Evolutionary conservation across 768 basidiomycete species (phyloP).

Genomic region (Dacryopinax spathularia): DNA sequence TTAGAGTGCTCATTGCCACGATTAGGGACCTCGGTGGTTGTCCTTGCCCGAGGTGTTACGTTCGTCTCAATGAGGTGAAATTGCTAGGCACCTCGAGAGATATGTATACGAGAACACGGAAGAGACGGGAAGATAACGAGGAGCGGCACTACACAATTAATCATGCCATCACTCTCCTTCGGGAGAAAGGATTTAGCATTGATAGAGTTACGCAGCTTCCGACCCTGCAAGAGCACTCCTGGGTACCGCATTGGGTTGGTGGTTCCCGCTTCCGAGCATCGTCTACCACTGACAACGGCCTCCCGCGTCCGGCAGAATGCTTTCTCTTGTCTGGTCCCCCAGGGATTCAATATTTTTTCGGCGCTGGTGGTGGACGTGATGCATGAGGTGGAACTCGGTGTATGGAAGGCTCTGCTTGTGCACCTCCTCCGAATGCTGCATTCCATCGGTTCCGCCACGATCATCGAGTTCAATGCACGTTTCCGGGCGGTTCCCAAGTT

Average conservation of each 20-base stretch:
- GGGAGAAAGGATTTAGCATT: background rate
- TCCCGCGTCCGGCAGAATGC: conserved; percentile 20
- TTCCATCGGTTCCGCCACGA: conserved; percentile 5
- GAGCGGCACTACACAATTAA: background rate
- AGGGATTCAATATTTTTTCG: conserved; percentile 17
- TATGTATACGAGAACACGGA: background rate
- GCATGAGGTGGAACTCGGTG: conserved; percentile 31
- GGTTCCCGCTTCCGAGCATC: background rate
- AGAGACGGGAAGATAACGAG: conserved; percentile 6
- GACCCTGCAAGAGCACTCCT: conserved; percentile 7
- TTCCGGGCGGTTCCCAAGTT: conserved; percentile 24
- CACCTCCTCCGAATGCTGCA: conserved; percentile 27
- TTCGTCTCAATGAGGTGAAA: conserved; percentile 21
- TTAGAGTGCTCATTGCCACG: conserved; percentile 25
- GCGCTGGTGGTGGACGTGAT: conserved; percentile 27
- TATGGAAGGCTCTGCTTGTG: conserved; percentile 26
- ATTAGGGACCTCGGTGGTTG: conserved; percentile 29
- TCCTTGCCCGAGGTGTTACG: conserved; percentile 29
- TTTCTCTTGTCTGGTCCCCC: conserved; percentile 21
- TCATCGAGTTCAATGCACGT: too few relatives aligned
- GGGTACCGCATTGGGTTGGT: conserved; percentile 10
- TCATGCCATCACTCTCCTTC: conserved; percentile 7
- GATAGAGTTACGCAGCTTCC: conserved; percentile 5
- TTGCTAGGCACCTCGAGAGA: conserved; percentile 20
- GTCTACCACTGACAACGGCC: conserved; percentile 10